Conservation (phyloP, 352 stramenopile species). For the Phytophthora pini region DNA sequence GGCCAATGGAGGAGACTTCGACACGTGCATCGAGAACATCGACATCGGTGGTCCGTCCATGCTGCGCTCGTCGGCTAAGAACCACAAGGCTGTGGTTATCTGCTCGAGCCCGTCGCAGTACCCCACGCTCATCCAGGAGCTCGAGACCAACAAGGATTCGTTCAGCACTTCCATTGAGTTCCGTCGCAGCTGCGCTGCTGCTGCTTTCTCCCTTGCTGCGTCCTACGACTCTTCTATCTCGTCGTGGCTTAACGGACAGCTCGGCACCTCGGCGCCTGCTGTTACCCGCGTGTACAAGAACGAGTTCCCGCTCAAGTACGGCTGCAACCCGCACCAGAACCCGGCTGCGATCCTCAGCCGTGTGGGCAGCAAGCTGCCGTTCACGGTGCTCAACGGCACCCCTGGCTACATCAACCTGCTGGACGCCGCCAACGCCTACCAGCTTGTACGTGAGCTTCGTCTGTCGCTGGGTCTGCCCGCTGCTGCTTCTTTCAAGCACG, state of each 20-base stretch:
- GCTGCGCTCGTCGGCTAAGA: slow-evolving; percentile 99
- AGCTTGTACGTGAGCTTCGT: slow-evolving; percentile 97
- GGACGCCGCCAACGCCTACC: slow-evolving; percentile 99
- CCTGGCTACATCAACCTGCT: slow-evolving; percentile 99
- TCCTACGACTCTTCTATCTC: slow-evolving; percentile 98
- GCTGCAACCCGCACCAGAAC: slow-evolving; percentile 99
- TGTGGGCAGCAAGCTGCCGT: slow-evolving; percentile 78
- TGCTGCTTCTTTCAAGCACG: slow-evolving; percentile 99
- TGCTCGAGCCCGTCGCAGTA: slow-evolving; percentile 97
- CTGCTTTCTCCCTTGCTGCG: slow-evolving; percentile 81
- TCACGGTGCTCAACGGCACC: slow-evolving; percentile 91
- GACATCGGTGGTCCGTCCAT: slow-evolving; percentile 99
- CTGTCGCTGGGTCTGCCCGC: slow-evolving; percentile 94
- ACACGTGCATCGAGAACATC: slow-evolving; percentile 99
- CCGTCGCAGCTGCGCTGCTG: slow-evolving; percentile 81
- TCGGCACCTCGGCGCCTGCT: slow-evolving; percentile 71
- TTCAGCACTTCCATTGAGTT: slow-evolving; percentile 93
- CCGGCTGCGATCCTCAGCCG: slow-evolving; percentile 88
- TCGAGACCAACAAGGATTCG: slow-evolving; percentile 88
- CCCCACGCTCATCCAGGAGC: slow-evolving; percentile 90
- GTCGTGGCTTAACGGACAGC: slow-evolving; percentile 95
- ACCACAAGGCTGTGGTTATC: slow-evolving; percentile 99
- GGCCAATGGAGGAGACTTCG: slow-evolving; percentile 91
- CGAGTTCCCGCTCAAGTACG: slow-evolving; percentile 94
- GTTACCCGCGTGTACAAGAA: slow-evolving; percentile 96